A percentile compares a stretch with the other conserved stretches of the same genome.
Evolutionary conservation across 257 asterid species (phyloP).

Genomic region (Rauvolfia tetraphylla): DNA sequence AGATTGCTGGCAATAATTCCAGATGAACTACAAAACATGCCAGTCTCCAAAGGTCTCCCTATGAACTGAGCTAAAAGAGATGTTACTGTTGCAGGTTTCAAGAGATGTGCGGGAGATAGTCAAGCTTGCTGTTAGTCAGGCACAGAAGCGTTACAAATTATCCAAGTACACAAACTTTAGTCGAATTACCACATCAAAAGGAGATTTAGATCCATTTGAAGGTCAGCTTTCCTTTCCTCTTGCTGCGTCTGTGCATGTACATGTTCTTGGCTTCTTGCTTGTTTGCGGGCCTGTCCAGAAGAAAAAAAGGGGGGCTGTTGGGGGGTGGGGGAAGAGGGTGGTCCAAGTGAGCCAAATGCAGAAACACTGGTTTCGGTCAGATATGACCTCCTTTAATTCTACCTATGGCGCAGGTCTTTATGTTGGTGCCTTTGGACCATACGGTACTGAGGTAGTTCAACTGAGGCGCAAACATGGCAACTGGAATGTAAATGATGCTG

Average conservation of each 20-base stretch:
- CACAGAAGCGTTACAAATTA: slow-evolving; percentile 60
- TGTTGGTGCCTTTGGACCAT: slow-evolving; percentile 98
- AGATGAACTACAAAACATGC: background rate
- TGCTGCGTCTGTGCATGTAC: background rate
- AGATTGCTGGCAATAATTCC: background rate
- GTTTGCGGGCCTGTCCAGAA: background rate
- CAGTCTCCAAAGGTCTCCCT: slow-evolving; percentile 5
- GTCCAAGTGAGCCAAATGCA: background rate
- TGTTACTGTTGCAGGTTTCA: slow-evolving; percentile 45
- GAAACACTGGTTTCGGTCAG: background rate
- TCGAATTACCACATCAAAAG: slow-evolving; percentile 57
- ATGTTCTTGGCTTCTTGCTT: background rate
- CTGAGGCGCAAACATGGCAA: slow-evolving; percentile 89
- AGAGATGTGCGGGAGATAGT: slow-evolving; percentile 83
- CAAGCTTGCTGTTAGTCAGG: slow-evolving; percentile 80
- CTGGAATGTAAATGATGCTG: slow-evolving; percentile 56
- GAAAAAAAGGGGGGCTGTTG: background rate
- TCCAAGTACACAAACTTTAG: slow-evolving; percentile 77
- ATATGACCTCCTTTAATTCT: slow-evolving; percentile 10
- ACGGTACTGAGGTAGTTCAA: slow-evolving; percentile 90
- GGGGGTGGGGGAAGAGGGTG: background rate
- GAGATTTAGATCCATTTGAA: slow-evolving; percentile 90
- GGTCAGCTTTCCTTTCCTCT: slow-evolving; percentile 43
- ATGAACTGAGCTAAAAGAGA: slow-evolving; percentile 15
- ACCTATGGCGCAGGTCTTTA: slow-evolving; percentile 55